Percentiles rank a stretch among this genome's conserved stretches.
phyloP scores from a whole-genome alignment of 2,329 filamentous ascomycete species.

The Lasiodiplodia citricola region DNA sequence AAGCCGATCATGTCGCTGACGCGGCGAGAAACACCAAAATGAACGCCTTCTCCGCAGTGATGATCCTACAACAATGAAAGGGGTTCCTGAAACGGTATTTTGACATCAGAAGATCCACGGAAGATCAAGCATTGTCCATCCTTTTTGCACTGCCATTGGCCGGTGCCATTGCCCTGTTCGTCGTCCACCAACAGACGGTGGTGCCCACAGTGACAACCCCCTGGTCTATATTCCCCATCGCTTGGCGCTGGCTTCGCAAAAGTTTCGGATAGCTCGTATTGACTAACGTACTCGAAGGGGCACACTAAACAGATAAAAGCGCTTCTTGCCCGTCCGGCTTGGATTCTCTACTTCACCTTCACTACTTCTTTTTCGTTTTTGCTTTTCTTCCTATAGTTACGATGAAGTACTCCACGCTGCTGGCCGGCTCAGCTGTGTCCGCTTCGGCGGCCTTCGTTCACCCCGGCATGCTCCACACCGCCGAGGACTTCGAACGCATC shows the following conservation, averaged over 20 bases:
- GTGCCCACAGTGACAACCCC: not conserved
- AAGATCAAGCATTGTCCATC: not conserved
- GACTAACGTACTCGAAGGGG: not conserved
- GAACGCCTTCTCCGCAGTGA: not conserved
- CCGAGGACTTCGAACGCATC: constrained; percentile 48
- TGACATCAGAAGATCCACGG: not conserved
- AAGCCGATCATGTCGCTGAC: not conserved
- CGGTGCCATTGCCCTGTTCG: not conserved
- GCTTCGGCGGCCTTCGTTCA: constrained; percentile 34
- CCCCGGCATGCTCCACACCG: constrained; percentile 45
- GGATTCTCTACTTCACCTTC: not conserved
- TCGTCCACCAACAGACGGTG: not conserved
- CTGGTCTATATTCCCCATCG: not conserved
- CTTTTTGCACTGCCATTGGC: not conserved
- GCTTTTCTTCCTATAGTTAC: not conserved
- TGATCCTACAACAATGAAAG: not conserved
- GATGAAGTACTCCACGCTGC: constrained; percentile 5
- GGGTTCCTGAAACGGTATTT: not conserved
- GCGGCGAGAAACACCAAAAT: not conserved
- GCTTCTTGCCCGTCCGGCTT: not conserved
- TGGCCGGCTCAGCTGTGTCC: constrained; percentile 14
- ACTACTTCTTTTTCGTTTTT: not conserved
- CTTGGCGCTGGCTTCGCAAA: not conserved
- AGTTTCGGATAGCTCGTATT: constrained; percentile 11
- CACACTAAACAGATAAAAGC: not conserved